Evolutionary conservation across 2,329 filamentous ascomycete species (phyloP), one percentile per base, ranked within the genome.

Genomic region (Rhytidhysteron rufulum): DNA sequence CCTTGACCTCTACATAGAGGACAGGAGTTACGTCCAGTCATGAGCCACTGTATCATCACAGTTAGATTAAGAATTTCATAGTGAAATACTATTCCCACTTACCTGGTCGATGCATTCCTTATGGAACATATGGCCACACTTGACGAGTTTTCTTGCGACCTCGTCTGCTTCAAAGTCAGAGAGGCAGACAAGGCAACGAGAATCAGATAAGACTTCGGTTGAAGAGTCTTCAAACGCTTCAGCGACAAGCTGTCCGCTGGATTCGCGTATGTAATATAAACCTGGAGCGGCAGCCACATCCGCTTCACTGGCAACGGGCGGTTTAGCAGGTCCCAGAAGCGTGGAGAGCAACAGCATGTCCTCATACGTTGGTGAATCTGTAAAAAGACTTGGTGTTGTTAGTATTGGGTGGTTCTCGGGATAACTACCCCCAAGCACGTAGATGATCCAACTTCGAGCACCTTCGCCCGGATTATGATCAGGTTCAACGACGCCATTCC

Each of bases 301-400:
- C 40, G 80, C 77, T 45, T 80, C 75, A 41, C 74, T 79, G 15
- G 82, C 82, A 37, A 86, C 82, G 3, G 82, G 82, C 2, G 82
- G 81, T 55, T 85, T 85, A 4, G 77, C 82, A 34, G 82, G 82
- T 2, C 82, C 82, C 13, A 86, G 67, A 9, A 85, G 70, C 10
- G 80, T 80, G 10, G 80, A 83, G 4, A 86, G 70, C 32, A 85
- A 66, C 57, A 85, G 77, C 82, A 86, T 85, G 50, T 86, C 82
- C 62, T 86, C 82, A 54, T 86, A 85, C 1, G 82, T 84, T 2
- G 82, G 82, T 37, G 82, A 80, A 62, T 85, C 82, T 15, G 81
- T 85, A 57, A 85, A 85, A 9, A 86, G 68, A 50, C 80, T 84
- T 10, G 82, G 82, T 16, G 82, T 83, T 6, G 81, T 82, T 45